Conservation (phyloP, 2,329 filamentous ascomycete genomes). For the Septoria petroselini region DNA sequence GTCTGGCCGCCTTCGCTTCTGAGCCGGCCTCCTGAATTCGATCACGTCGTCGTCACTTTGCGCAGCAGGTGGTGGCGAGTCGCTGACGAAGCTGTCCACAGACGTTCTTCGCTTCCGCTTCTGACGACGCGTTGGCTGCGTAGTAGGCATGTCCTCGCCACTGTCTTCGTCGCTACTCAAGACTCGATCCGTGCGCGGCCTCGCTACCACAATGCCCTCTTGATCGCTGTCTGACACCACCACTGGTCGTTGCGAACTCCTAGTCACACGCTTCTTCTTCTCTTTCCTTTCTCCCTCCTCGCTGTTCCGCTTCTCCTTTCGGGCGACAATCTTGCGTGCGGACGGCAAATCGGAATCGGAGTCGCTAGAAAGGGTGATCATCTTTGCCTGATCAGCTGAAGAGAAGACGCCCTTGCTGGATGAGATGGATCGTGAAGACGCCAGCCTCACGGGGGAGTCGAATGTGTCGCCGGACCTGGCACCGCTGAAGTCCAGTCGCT, state of each 20-base stretch:
- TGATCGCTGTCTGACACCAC: constrained; percentile 20
- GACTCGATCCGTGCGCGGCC: background rate
- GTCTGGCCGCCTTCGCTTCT: constrained; percentile 19
- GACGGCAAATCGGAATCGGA: constrained; percentile 23
- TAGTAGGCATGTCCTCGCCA: constrained; percentile 35
- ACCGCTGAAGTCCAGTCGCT: constrained; percentile 34
- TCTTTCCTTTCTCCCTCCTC: background rate
- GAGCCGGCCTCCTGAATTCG: constrained; percentile 19
- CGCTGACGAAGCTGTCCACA: constrained; percentile 29
- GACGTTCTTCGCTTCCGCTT: constrained; percentile 19
- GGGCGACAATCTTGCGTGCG: constrained; percentile 7
- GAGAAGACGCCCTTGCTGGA: constrained; percentile 33
- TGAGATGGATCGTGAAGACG: constrained; percentile 24
- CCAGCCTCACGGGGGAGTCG: constrained; percentile 26
- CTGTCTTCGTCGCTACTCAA: constrained; percentile 12
- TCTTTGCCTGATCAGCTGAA: constrained; percentile 22
- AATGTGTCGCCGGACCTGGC: constrained; percentile 26
- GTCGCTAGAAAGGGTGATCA: constrained; percentile 28
- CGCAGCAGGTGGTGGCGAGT: constrained; percentile 22
- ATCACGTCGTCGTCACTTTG: constrained; percentile 36
- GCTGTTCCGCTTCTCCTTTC: constrained; percentile 10
- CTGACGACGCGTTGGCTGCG: constrained; percentile 29
- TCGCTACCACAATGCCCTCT: constrained; percentile 6
- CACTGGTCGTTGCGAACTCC: constrained; percentile 18
- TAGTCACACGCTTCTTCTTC: constrained; percentile 6